Conservation (phyloP, 2,329 filamentous ascomycete species). For the Chaetomium sp. region DNA sequence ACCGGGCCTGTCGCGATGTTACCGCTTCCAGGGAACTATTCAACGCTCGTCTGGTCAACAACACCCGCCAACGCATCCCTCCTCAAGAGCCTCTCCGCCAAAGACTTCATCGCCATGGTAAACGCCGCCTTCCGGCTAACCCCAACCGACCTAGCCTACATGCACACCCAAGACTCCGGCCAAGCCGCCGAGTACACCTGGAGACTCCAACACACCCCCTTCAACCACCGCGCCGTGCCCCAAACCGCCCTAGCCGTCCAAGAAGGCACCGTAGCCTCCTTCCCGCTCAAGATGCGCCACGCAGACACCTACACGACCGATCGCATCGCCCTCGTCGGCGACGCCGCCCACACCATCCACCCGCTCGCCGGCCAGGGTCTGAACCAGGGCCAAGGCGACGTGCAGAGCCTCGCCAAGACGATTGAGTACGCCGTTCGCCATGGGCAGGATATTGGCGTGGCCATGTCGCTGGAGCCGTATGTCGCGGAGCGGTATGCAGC, state of each 20-base stretch:
- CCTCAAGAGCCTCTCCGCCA: slow-evolving; percentile 65
- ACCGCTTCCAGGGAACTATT: slow-evolving; percentile 74
- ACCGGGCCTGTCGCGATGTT: slow-evolving; percentile 88
- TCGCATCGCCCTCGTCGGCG: slow-evolving; percentile 84
- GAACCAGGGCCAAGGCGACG: slow-evolving; percentile 88
- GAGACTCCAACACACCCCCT: slow-evolving; percentile 65
- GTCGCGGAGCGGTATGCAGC: slow-evolving; percentile 71
- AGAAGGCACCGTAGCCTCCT: slow-evolving; percentile 73
- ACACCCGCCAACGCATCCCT: slow-evolving; percentile 71
- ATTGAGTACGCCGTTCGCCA: slow-evolving; percentile 72
- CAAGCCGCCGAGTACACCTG: slow-evolving; percentile 76
- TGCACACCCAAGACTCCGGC: slow-evolving; percentile 57
- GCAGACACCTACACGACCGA: slow-evolving; percentile 90
- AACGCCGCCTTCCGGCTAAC: slow-evolving; percentile 87
- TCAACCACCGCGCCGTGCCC: slow-evolving; percentile 52
- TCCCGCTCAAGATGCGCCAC: slow-evolving; percentile 85
- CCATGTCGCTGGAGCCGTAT: slow-evolving; percentile 75
- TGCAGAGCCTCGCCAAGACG: slow-evolving; percentile 66
- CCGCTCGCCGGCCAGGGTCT: slow-evolving; percentile 91
- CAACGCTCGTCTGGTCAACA: slow-evolving; percentile 92
- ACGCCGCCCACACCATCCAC: slow-evolving; percentile 92
- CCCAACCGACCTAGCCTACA: slow-evolving; percentile 72
- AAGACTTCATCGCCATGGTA: slow-evolving; percentile 78
- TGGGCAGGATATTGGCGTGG: slow-evolving; percentile 79
- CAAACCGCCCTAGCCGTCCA: slow-evolving; percentile 65